phyloP scores from a whole-genome alignment of 495 filamentous ascomycete species.

The Astrocystis sublimbata region DNA sequence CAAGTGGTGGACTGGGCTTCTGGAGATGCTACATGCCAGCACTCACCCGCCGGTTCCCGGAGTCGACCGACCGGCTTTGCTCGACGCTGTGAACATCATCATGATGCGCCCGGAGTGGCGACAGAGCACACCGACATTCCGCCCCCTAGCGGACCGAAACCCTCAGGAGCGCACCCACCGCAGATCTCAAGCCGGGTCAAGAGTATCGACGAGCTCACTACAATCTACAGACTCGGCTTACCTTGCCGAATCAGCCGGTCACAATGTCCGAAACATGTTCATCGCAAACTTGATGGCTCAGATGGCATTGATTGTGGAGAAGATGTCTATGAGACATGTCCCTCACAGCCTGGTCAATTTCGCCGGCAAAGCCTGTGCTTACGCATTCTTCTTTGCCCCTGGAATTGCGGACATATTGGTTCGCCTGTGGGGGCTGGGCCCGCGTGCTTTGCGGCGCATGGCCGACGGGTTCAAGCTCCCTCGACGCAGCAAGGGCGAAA shows the following conservation, averaged over 20 bases:
- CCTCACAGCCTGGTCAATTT: slow-evolving; percentile 90
- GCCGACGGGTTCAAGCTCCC: slow-evolving; percentile 63
- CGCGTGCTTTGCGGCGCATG: slow-evolving; percentile 67
- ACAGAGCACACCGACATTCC: slow-evolving; percentile 64
- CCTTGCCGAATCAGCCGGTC: slow-evolving; percentile 83
- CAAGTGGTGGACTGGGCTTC: slow-evolving; percentile 92
- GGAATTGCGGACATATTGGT: slow-evolving; percentile 86
- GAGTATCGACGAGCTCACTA: slow-evolving; percentile 56
- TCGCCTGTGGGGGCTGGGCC: slow-evolving; percentile 73
- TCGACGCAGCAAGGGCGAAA: slow-evolving; percentile 45
- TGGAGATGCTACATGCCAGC: slow-evolving; percentile 75
- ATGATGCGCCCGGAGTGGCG: slow-evolving; percentile 96
- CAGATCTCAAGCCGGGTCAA: slow-evolving; percentile 43
- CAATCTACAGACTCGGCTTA: slow-evolving; percentile 72
- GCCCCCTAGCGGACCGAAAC: slow-evolving; percentile 54
- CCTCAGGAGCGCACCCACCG: slow-evolving; percentile 41
- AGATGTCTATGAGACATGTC: slow-evolving; percentile 86
- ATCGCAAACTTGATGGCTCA: slow-evolving; percentile 83
- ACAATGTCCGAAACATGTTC: slow-evolving; percentile 93
- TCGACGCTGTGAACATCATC: slow-evolving; percentile 79
- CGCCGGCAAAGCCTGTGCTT: slow-evolving; percentile 90
- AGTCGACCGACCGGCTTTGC: slow-evolving; percentile 75
- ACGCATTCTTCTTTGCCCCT: slow-evolving; percentile 94
- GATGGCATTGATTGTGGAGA: slow-evolving; percentile 86
- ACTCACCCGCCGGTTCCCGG: slow-evolving; percentile 58